Conservation (phyloP, 129 eudicot species). For the Pittosporum tobira region DNA sequence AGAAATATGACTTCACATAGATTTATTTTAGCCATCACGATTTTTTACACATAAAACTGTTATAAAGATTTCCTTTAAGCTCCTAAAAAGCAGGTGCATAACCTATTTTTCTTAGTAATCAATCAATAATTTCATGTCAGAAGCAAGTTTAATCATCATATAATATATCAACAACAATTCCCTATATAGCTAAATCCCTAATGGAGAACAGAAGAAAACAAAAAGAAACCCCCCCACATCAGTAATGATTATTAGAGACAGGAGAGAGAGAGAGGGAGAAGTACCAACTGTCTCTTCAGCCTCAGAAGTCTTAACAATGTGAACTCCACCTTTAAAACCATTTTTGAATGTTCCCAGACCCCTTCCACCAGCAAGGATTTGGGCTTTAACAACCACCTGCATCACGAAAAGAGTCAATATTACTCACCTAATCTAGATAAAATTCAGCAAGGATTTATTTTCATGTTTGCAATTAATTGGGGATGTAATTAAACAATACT, state of each 20-base stretch:
- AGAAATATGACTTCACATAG: conserved; percentile 7
- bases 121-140: background rate
- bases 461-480: no score
- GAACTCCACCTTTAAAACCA: conserved; percentile 96
- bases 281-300: conserved; percentile 81
- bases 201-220: background rate
- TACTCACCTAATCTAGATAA: background rate
- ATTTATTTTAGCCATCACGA: background rate
- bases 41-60: background rate
- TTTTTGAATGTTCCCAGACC: conserved; percentile 88
- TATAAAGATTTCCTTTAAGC: background rate
- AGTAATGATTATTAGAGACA: background rate
- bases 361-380: conserved; percentile 97
- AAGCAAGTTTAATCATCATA: background rate
- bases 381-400: conserved; percentile 92
- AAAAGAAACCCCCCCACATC: background rate
- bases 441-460: no score
- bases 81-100: background rate
- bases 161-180: background rate
- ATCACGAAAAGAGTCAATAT: conserved; percentile 15
- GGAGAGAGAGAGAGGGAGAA: no score
- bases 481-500: no score
- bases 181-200: background rate
- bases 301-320: conserved; percentile 77
- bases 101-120: background rate